phyloP scores from a whole-genome alignment of 73 alveolate genomes.

The Uronychia setigera region DNA sequence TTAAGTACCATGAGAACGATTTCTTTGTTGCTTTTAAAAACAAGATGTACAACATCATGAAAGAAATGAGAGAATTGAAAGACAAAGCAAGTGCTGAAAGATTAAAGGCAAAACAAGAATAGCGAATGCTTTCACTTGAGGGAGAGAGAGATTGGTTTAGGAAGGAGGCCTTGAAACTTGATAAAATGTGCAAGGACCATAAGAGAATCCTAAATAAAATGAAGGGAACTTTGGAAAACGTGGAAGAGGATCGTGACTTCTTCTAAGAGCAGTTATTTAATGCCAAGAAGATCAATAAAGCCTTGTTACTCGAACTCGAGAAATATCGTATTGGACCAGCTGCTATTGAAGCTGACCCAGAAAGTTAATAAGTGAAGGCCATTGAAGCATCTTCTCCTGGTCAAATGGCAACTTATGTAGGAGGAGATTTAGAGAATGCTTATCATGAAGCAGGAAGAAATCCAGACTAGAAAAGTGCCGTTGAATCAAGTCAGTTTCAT shows the following conservation, averaged over 20 bases:
- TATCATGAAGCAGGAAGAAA: too few species aligned
- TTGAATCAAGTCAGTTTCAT: too few species aligned
- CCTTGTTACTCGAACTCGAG: constrained; percentile 47
- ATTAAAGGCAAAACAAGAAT: constrained; percentile 47
- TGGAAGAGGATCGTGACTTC: constrained; percentile 67
- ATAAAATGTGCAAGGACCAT: constrained; percentile 62
- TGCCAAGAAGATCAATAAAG: constrained; percentile 57
- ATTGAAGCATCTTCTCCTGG: too few species aligned
- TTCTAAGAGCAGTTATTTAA: constrained; percentile 51
- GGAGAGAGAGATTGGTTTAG: constrained; percentile 67
- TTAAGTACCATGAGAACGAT: constrained; percentile 58
- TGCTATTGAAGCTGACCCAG: too few species aligned
- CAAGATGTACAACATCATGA: constrained; percentile 62
- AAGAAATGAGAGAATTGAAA: constrained; percentile 50
- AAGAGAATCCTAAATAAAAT: constrained; percentile 20
- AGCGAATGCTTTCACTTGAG: constrained; percentile 35
- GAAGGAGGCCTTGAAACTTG: constrained; percentile 54
- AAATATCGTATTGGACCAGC: too few species aligned
- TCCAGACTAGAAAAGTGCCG: too few species aligned
- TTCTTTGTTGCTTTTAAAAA: constrained; percentile 58
- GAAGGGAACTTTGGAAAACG: constrained; percentile 51
- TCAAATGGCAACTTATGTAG: too few species aligned
- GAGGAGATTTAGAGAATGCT: too few species aligned
- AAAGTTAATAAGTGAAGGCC: too few species aligned
- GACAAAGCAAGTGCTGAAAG: constrained; percentile 54